Base-by-base conservation (phyloP, 1,284 basidiomycete genomes). In the Malassezia restricta region DNA sequence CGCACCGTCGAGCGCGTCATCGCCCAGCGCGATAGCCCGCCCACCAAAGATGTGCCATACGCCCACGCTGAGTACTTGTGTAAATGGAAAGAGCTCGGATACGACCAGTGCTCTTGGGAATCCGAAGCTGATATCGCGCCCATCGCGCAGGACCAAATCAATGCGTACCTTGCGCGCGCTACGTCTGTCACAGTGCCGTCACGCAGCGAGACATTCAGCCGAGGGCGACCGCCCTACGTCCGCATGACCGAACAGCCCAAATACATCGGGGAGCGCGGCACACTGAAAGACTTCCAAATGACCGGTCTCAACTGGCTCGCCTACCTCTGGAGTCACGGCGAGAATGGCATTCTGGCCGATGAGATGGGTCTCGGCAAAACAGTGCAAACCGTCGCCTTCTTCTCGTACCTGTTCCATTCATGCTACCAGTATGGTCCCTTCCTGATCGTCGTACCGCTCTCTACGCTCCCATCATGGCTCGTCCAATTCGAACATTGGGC, bases 291-390 rank as follows among this genome's bases (percentile, higher is more conserved):
- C 63, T 99, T 98, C 78, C 94, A 99, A 77, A 79, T 98, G 49
- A 95, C 89, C 1, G 94, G 94, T 31, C 78, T 99, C 59, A 98
- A 98, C 74, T 99, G 94, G 94, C 80, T 99, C 20, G 87, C 88
- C 1, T 98, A 94, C 74, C 78, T 92, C 7, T 98, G 92, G 92
- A 84, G 81, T 66, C 83, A 89, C 64, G 87, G 87, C 20, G 86
- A 94, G 65, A 96, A 96, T 69, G 94, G 94, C 30, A 96, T 99
- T 62, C 78, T 99, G 29, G 94, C 94, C 1, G 94, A 99, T 71
- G 94, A 99, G 68, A 99, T 98, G 94, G 94, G 94, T 74, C 83
- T 98, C 15, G 94, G 94, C 49, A 98, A 98, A 81, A 77, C 92
- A 6, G 91, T 99, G 8, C 72, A 95, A 86, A 98, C 92, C 0